Percentiles rank a stretch among this genome's conserved stretches.
Evolutionary conservation across 805 yeast species (phyloP).

Genomic region (Candida pini): DNA sequence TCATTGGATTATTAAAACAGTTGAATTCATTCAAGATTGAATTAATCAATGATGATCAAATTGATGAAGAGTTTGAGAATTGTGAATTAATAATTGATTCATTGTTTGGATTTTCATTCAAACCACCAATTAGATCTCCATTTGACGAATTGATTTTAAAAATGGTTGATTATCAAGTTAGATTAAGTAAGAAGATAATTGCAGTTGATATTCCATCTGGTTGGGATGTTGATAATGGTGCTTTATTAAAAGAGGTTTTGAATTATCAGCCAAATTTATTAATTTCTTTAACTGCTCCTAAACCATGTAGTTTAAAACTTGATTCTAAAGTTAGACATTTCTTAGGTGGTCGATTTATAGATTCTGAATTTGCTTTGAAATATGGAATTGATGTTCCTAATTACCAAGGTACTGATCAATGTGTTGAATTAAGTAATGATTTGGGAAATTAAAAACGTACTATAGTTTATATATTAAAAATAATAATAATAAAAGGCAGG

Average conservation of each 20-base stretch:
- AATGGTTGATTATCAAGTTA: conserved; percentile 28
- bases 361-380: conserved; percentile 57
- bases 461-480: background rate
- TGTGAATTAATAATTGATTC: conserved; percentile 66
- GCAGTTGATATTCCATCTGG: conserved; percentile 94
- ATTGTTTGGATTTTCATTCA: conserved; percentile 88
- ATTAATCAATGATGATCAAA: conserved; percentile 35
- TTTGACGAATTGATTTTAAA: conserved; percentile 46
- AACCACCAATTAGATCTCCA: conserved; percentile 81
- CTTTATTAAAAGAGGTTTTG: conserved; percentile 33
- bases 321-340: conserved; percentile 49
- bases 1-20: conserved; percentile 58
- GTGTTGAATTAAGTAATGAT: conserved; percentile 32
- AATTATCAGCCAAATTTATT: conserved; percentile 54
- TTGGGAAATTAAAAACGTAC: background rate
- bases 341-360: conserved; percentile 87
- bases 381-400: conserved; percentile 65
- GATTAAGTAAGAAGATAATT: conserved; percentile 48
- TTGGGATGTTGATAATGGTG: conserved; percentile 94
- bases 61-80: conserved; percentile 24
- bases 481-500: background rate
- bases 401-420: conserved; percentile 55
- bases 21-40: conserved; percentile 58
- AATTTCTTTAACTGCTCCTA: conserved; percentile 89
- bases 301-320: conserved; percentile 67